Percentiles rank a stretch among this genome's conserved stretches.
Conservation (phyloP, 495 filamentous ascomycete genomes). For the Aspergillus conjunctus region DNA sequence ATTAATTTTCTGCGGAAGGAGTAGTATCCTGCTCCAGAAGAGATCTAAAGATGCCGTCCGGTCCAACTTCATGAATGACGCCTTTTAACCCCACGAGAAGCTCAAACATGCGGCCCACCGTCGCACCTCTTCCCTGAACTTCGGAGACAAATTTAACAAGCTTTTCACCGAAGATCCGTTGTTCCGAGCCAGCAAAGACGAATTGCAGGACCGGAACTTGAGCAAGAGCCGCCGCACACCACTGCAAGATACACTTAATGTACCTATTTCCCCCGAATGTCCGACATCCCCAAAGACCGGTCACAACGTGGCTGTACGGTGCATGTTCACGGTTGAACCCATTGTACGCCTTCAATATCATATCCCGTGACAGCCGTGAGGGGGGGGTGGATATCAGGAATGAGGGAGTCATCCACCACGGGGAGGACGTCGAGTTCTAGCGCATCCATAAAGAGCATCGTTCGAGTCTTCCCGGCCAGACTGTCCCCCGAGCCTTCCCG, state of each 20-base stretch:
- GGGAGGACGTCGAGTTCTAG: slow-evolving; percentile 10
- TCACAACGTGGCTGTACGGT: slow-evolving; percentile 5
- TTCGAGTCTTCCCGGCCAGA: neutral
- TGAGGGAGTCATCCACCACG: slow-evolving; percentile 1
- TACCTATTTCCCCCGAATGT: slow-evolving; percentile 8
- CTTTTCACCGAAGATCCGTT: neutral
- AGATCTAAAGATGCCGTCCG: no score
- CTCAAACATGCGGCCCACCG: no score
- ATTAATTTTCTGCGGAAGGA: no score
- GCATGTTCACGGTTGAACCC: neutral
- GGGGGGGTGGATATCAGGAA: slow-evolving; percentile 7
- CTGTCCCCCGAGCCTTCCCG: neutral
- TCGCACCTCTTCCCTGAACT: neutral
- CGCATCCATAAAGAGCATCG: slow-evolving; percentile 9
- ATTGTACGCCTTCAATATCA: slow-evolving; percentile 8
- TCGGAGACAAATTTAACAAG: neutral
- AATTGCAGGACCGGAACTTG: neutral
- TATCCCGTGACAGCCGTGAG: slow-evolving; percentile 1
- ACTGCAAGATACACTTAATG: slow-evolving; percentile 12
- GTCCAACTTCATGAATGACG: no score
- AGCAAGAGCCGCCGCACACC: slow-evolving; percentile 2
- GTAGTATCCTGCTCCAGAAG: no score
- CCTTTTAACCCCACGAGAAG: no score
- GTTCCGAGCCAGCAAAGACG: neutral
- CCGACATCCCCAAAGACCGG: slow-evolving; percentile 10